Base-by-base conservation (phyloP, 2,329 filamentous ascomycete species). In the Cordyceps javanica region DNA sequence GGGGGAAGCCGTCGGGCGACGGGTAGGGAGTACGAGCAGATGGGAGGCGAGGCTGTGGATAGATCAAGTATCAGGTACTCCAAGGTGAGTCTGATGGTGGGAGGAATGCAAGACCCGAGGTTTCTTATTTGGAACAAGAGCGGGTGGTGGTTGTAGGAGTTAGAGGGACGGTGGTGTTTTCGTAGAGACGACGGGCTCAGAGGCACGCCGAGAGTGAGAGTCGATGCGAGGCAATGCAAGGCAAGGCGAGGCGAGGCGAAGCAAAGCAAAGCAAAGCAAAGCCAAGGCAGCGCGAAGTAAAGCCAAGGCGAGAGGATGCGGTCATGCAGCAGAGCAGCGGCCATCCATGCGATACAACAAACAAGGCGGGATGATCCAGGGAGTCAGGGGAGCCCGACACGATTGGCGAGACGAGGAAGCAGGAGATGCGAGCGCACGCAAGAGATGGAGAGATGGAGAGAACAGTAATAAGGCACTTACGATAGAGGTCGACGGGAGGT, bases 401-500 rank as follows among this genome's bases (percentile, higher is more conserved):
- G n/a, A n/a, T n/a, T n/a, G n/a, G n/a, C n/a, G n/a, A n/a, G n/a
- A n/a, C n/a, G 38, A 21, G n/a, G 21, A 14, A 38, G 30, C 50
- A 42, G 13, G 32, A 39, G n/a, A 41, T 41, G n/a, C 36, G 14
- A 14, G 13, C 14, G 44, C 3, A 21, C 36, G 14, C 14, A n/a
- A 50, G 21, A 21, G n/a, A n/a, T n/a, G n/a, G n/a, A n/a, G n/a
- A n/a, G n/a, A n/a, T n/a, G n/a, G n/a, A n/a, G 45, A 42, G 55
- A 61, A 60, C 88, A 84, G 69, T 62, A 59, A n/a, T n/a, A n/a
- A n/a, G 62, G 62, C 58, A 84, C 90, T 72, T 79, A 94, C 90
- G 90, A 94, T 77, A 93, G 88, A 63, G 90, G 90, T 63, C 90
- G 88, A 68, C 81, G 81, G 69, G 82, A 83, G 69, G 78, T 92